phyloP scores from a whole-genome alignment of 2,329 filamentous ascomycete genomes.

The Pseudogymnoascus sp. region DNA sequence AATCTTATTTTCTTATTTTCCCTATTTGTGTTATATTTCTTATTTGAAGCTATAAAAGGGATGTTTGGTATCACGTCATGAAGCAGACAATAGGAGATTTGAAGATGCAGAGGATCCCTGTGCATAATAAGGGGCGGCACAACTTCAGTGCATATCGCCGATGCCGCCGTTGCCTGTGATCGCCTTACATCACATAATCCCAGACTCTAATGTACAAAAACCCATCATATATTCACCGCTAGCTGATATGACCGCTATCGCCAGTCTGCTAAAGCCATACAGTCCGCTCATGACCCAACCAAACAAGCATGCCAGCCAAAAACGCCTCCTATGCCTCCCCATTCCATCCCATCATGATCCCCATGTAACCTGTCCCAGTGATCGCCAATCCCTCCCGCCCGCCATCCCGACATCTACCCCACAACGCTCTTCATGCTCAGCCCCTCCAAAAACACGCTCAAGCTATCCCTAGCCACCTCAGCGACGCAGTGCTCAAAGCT shows the following conservation, averaged over 20 bases:
- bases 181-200: not conserved
- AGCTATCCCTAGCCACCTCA: constrained; percentile 93
- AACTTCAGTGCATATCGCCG: not conserved
- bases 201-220: not conserved
- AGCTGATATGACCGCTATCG: constrained; percentile 1
- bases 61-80: not conserved
- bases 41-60: not conserved
- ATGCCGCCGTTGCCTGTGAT: not conserved
- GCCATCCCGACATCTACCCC: constrained; percentile 32
- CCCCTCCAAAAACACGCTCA: constrained; percentile 81
- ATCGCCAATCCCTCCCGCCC: not conserved
- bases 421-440: constrained; percentile 86
- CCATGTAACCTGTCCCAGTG: not conserved
- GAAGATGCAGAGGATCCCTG: not conserved
- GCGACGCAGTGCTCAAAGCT: constrained; percentile 97
- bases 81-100: not conserved
- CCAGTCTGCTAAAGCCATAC: constrained; percentile 6
- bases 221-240: not conserved
- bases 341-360: constrained; percentile 1
- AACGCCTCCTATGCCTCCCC: not conserved
- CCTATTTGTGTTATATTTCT: not conserved
- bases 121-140: not conserved
- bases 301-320: constrained; percentile 5
- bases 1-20: not conserved
- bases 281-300: constrained; percentile 4